These are phyloP conservation scores for Aspergillus indologenus DNA, from an alignment of 495 filamentous ascomycete genomes.

Conservation along the genomic window DNA sequence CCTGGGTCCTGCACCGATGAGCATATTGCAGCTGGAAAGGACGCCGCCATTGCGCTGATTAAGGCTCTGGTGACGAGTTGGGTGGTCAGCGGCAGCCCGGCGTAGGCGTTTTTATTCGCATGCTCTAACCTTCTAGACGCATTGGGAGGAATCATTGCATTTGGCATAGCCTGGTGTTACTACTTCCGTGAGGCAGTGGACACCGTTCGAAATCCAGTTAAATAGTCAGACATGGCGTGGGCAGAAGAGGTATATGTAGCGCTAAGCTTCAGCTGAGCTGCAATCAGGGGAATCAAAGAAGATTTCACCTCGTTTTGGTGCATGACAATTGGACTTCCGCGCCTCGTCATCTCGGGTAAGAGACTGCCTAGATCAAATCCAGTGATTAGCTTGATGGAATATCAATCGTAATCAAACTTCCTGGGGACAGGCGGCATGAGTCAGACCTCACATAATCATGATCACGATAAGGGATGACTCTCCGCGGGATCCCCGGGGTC, in stretches of 20 bases:
- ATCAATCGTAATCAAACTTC: too few relatives aligned
- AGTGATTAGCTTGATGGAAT: too few relatives aligned
- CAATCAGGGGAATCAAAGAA: neutral
- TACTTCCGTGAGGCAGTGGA: neutral
- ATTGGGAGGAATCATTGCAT: neutral
- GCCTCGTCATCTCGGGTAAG: neutral
- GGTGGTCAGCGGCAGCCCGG: conserved; percentile 26
- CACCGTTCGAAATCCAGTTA: neutral
- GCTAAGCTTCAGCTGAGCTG: neutral
- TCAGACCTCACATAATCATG: neutral
- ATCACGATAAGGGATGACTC: neutral
- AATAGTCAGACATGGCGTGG: neutral
- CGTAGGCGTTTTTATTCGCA: neutral
- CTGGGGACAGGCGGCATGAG: too few relatives aligned
- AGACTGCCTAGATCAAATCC: too few relatives aligned
- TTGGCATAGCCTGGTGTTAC: neutral
- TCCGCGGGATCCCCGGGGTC: neutral
- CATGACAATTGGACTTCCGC: too few relatives aligned
- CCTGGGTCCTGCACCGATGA: conserved; percentile 57
- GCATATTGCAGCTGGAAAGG: conserved; percentile 56
- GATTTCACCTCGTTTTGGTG: too few relatives aligned
- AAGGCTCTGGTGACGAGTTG: conserved; percentile 58
- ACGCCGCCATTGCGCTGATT: conserved; percentile 67
- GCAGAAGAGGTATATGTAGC: neutral
- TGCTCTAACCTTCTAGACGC: neutral